These are phyloP conservation scores for Citrus inodora DNA, from an alignment of 345 rosid genomes.

Conservation along the genomic window DNA sequence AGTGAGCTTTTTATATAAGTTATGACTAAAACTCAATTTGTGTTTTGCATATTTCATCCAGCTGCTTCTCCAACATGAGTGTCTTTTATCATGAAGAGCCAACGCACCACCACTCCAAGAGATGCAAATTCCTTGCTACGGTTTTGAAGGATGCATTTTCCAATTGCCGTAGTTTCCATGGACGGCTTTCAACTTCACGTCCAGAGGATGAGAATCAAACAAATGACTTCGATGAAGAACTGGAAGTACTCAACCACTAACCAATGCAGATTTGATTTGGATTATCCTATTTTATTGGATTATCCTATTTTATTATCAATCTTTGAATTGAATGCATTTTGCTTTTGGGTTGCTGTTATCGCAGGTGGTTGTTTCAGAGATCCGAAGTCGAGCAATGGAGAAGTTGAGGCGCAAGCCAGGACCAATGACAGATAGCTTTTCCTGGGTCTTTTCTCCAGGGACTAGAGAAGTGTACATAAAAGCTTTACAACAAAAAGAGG, in stretches of 20 bases:
- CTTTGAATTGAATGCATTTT: neutral
- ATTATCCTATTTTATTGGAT: neutral
- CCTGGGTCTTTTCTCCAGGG: conserved; percentile 40
- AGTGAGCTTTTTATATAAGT: conserved; percentile 5
- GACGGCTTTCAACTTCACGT: conserved; percentile 31
- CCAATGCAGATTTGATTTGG: neutral
- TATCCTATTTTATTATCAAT: neutral
- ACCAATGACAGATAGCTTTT: conserved; percentile 36
- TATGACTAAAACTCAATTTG: conserved; percentile 3
- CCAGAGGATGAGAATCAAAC: conserved; percentile 33
- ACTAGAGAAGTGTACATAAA: conserved; percentile 21
- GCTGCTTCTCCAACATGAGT: conserved; percentile 35
- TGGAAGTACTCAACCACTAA: conserved; percentile 34
- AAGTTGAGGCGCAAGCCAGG: conserved; percentile 58
- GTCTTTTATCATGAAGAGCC: conserved; percentile 53
- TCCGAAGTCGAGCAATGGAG: conserved; percentile 70
- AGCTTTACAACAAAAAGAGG: conserved; percentile 7
- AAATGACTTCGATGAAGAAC: conserved; percentile 40
- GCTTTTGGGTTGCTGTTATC: neutral
- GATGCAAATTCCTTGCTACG: conserved; percentile 44
- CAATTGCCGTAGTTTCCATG: conserved; percentile 35
- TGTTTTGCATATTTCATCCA: neutral
- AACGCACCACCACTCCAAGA: conserved; percentile 30
- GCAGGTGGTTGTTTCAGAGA: conserved; percentile 66
- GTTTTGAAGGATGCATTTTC: conserved; percentile 55